Base-by-base conservation (phyloP, 2,329 filamentous ascomycete genomes). In the Metarhizium album region DNA sequence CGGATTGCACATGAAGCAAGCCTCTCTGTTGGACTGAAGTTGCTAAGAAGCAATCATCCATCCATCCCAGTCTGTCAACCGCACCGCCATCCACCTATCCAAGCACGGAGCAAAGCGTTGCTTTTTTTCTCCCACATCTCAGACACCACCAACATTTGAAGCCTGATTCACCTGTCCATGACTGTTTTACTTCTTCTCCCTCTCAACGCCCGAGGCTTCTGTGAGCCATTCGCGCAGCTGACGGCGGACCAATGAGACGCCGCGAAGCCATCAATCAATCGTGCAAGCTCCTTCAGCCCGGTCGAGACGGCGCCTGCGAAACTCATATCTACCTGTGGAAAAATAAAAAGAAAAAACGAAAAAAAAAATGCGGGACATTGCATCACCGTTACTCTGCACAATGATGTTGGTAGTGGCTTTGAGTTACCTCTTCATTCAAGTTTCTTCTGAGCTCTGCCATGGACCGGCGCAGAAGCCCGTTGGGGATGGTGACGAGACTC, bases 81-180 rank as follows among this genome's bases (percentile, higher is more conserved):
- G 22, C 38, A 23, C 22, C 18, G 22, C 48, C 16, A 40, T 40
- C 37, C n/a, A 40, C 37, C 37, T n/a, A 8, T 16, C 37, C 37
- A 40, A 40, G 16, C 5, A 40, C n/a, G 24, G 50, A 31, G 49
- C 2, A 35, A 18, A 40, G 16, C 6, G 8, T 55, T 56, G 38
- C 56, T 56, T 58, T 56, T 55, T 50, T 27, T 29, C 24, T 46
- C 49, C n/a, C 24, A n/a, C n/a, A 50, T 50, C 52, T 33, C 48
- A 54, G 49, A 57, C 55, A 54, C 22, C 31, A 23, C 43, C 42
- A 22, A 29, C 27, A 6, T 29, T 29, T 29, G 27, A 29, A 48
- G 38, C 43, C 35, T 55, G 55, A 53, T 55, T 49, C 50, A 54
- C 49, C 37, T 53, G n/a, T 13, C 33, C 23, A 45, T 27, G 45